Percentiles rank a stretch among this genome's conserved stretches.
These are phyloP conservation scores for Fusarium chuoi DNA, from an alignment of 2,329 filamentous ascomycete genomes.

Conservation along the genomic window DNA sequence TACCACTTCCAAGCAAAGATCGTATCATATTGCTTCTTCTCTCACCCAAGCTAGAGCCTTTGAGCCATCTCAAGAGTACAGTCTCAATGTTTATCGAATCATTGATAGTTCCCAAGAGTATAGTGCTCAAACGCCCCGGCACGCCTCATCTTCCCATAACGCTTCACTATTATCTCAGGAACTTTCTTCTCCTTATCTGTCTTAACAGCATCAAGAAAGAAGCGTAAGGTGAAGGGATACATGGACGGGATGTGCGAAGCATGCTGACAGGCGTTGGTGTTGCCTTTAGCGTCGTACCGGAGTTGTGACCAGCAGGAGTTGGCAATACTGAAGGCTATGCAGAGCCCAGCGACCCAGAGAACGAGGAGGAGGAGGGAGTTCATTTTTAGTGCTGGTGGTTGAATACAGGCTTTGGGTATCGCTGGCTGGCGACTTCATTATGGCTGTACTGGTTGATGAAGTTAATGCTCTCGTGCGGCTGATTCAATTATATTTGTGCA, in stretches of 20 bases:
- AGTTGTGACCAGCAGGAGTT: neutral
- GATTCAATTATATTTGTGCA: neutral
- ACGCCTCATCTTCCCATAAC: neutral
- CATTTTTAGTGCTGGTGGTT: neutral
- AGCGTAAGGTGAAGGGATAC: accelerated
- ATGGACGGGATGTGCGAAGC: neutral
- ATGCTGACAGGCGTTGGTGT: neutral
- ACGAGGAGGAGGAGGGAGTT: neutral
- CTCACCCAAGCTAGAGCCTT: neutral
- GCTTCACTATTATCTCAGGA: neutral
- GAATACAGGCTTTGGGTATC: neutral
- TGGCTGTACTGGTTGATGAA: neutral
- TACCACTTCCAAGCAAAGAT: neutral
- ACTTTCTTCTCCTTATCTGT: neutral
- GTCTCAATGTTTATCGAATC: neutral
- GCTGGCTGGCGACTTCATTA: neutral
- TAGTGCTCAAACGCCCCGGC: neutral
- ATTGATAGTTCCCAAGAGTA: neutral
- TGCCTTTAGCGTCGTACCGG: neutral
- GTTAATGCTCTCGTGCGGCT: neutral
- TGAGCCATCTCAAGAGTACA: neutral
- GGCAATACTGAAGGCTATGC: neutral
- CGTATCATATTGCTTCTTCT: neutral
- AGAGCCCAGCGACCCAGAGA: neutral
- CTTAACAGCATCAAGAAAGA: neutral